Base-by-base conservation (phyloP, 345 rosid genomes). In the Rhodomyrtus tomentosa region DNA sequence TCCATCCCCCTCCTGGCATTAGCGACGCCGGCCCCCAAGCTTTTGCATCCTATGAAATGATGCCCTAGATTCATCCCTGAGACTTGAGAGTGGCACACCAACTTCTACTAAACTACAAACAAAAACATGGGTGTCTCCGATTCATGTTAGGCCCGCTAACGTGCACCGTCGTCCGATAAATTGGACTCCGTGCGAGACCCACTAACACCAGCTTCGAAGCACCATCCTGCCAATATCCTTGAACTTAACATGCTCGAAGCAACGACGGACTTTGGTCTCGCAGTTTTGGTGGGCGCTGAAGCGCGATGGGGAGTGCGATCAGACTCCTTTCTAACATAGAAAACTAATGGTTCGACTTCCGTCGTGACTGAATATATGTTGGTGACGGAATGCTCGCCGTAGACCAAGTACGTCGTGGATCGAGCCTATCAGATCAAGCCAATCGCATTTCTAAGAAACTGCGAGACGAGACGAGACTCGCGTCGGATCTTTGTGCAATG, bases 401-500 rank as follows among this genome's bases (percentile, higher is more conserved):
- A 0, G 11, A 59, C 38, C 40, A 32, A 62, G 12, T 29, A 29
- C 27, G 24, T 18, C 12, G 0, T 20, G 16, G 3, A 32, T 32
- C 0, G 27, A 32, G 3, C 16, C 27, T 7, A 32, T 62, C 7
- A 4, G 0, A 18, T 29, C 42, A 4, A 62, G 18, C 36, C 74
- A 62, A 62, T 32, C 13, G 4, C 0, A 0, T 62, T 9, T 32
- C 20, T 15, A 32, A 3, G 16, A 62, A 62, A 0, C 1, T 0
- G 3, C 32, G 12, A n/a, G n/a, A n/a, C n/a, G n/a, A n/a, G n/a
- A n/a, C n/a, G n/a, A 68, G 24, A 32, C 32, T 0, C 45, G 32
- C 0, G 0, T 2, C 16, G 0, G 0, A 3, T 21, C 3, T 16
- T 32, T 32, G 38, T 36, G 24, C 0, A 32, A 68, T 18, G 32